phyloP scores from a whole-genome alignment of 2,329 filamentous ascomycete species.

The Aureobasidium subglaciale region DNA sequence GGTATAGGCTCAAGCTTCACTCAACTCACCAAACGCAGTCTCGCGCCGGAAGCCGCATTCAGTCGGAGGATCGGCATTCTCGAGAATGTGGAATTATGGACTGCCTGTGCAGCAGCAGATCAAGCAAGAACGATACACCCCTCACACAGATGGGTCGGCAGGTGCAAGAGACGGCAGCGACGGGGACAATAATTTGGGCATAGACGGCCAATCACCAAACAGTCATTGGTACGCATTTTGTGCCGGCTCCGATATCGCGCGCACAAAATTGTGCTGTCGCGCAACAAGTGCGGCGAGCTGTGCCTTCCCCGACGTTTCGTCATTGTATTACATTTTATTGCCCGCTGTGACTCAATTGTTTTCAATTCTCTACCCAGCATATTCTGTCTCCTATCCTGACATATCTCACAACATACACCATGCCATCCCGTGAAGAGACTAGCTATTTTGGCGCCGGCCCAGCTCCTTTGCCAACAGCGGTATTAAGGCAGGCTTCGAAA shows the following conservation, averaged over 20 bases:
- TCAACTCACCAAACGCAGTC: constrained; percentile 8
- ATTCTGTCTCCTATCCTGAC: too few relatives aligned
- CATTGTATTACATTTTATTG: neutral
- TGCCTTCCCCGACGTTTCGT: neutral
- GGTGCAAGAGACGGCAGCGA: neutral
- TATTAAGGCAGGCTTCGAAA: constrained; percentile 68
- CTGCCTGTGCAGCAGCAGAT: neutral
- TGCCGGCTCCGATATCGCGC: neutral
- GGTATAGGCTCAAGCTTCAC: neutral
- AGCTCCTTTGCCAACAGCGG: constrained; percentile 72
- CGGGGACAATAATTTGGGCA: neutral
- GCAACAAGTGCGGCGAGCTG: neutral
- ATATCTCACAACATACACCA: constrained; percentile 34
- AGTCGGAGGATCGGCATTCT: constrained; percentile 5
- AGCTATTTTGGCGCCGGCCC: constrained; percentile 88
- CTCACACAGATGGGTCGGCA: neutral
- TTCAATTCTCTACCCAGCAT: too few relatives aligned
- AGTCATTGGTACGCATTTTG: neutral
- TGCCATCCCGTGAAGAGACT: constrained; percentile 69
- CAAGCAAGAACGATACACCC: neutral
- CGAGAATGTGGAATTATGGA: neutral
- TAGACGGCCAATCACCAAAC: neutral
- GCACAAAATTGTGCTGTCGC: neutral
- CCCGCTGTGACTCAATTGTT: neutral
- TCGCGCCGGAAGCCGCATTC: constrained; percentile 5